phyloP scores from a whole-genome alignment of 257 asterid genomes.

The Lycium ferocissimum region DNA sequence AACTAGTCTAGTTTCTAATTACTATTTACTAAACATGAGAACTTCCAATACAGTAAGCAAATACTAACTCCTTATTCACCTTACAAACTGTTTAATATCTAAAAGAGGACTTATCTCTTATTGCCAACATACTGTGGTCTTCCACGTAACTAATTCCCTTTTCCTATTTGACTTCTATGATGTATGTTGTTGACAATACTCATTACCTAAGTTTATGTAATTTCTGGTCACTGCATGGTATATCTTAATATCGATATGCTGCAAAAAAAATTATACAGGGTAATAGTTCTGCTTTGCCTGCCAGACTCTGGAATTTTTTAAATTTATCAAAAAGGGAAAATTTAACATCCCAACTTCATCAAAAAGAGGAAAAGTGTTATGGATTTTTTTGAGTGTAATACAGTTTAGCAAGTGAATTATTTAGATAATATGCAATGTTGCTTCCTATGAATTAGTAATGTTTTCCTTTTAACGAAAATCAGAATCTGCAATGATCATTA shows the following conservation, averaged over 20 bases:
- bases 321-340: not conserved
- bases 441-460: not conserved
- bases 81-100: constrained; percentile 1
- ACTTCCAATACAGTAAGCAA: not conserved
- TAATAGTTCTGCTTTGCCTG: constrained; percentile 16
- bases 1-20: constrained; percentile 23
- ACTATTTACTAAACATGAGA: not conserved
- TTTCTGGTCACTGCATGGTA: constrained; percentile 2
- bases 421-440: not conserved
- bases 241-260: not conserved
- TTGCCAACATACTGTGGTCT: constrained; percentile 8
- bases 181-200: not conserved
- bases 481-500: constrained; percentile 15
- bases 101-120: constrained; percentile 2
- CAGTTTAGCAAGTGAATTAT: constrained; percentile 3
- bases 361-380: not conserved
- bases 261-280: not conserved
- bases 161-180: constrained; percentile 18
- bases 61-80: constrained; percentile 14
- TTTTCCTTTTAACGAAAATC: not conserved
- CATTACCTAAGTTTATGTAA: not conserved
- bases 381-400: not conserved
- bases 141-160: constrained; percentile 17
- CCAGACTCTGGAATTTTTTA: not conserved
- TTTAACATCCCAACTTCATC: not conserved